These are phyloP conservation scores for Wickerhamiella cacticola DNA, from an alignment of 805 yeast species.

Conservation along the genomic window DNA sequence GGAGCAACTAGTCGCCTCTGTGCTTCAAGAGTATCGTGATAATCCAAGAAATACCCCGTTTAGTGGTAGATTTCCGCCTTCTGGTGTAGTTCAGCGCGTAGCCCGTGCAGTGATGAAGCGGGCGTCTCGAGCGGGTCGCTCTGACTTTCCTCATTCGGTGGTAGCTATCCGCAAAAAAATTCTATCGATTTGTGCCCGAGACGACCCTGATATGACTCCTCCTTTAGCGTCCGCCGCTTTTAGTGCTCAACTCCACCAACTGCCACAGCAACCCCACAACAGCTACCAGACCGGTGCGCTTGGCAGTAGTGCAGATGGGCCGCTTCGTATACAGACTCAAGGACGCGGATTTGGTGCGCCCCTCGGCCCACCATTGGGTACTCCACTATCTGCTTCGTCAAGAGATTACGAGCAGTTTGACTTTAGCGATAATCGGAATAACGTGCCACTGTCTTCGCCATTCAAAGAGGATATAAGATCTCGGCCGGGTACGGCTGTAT, in stretches of 20 bases:
- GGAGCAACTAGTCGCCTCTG: conserved; percentile 36
- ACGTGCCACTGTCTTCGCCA: conserved; percentile 24
- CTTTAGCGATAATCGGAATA: conserved; percentile 2
- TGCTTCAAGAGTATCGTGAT: conserved; percentile 38
- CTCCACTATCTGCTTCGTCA: neutral
- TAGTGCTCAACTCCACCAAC: conserved; percentile 9
- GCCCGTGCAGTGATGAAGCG: conserved; percentile 42
- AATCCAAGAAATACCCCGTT: conserved; percentile 61
- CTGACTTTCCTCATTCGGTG: conserved; percentile 26
- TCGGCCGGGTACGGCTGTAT: conserved; percentile 2
- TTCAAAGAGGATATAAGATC: conserved; percentile 21
- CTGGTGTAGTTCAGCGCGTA: conserved; percentile 50
- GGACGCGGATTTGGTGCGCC: neutral
- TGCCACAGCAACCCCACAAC: conserved; percentile 12
- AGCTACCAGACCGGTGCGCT: conserved; percentile 10
- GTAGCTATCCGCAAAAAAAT: conserved; percentile 27
- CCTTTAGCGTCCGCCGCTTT: conserved; percentile 1
- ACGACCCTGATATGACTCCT: conserved; percentile 12
- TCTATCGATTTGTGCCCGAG: conserved; percentile 20
- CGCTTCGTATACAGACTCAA: neutral
- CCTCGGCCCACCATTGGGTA: neutral
- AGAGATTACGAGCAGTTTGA: conserved; percentile 8
- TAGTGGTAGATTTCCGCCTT: conserved; percentile 51
- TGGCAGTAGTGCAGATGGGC: conserved; percentile 5
- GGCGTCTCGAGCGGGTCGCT: conserved; percentile 23